Evolutionary conservation across 495 filamentous ascomycete species (phyloP).

Genomic region (Penicillium pulvis): DNA sequence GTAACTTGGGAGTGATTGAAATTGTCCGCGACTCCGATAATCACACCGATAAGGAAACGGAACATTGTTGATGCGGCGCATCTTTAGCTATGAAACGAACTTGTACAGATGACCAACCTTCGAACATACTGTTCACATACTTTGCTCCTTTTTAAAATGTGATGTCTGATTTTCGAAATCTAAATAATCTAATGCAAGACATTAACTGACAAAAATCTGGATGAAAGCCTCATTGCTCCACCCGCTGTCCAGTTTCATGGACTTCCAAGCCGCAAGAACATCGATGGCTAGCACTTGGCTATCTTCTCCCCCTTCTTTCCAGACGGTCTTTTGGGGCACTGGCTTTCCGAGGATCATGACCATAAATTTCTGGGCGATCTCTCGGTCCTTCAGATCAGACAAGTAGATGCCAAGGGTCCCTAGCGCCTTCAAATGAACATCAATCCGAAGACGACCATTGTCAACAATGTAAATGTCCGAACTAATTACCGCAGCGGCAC

Average conservation of each 20-base stretch:
- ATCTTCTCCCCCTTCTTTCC: constrained; percentile 50
- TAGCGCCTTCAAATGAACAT: constrained; percentile 74
- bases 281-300: constrained; percentile 73
- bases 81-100: neutral
- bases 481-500: constrained; percentile 70
- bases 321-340: constrained; percentile 68
- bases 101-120: neutral
- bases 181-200: neutral
- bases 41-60: constrained; percentile 32
- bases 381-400: constrained; percentile 60
- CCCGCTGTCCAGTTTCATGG: constrained; percentile 66
- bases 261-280: constrained; percentile 74
- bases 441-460: constrained; percentile 62
- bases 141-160: too few species aligned
- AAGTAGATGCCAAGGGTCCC: constrained; percentile 74
- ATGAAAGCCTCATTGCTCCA: constrained; percentile 86
- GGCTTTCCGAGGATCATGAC: constrained; percentile 70
- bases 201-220: constrained; percentile 56
- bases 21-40: constrained; percentile 22
- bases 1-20: constrained; percentile 9
- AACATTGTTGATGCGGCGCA: constrained; percentile 25
- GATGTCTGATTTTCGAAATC: too few species aligned
- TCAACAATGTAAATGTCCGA: constrained; percentile 57
- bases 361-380: constrained; percentile 70
- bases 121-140: too few species aligned